Conservation (phyloP, 2,329 filamentous ascomycete genomes). For the Polytolypa hystricis region DNA sequence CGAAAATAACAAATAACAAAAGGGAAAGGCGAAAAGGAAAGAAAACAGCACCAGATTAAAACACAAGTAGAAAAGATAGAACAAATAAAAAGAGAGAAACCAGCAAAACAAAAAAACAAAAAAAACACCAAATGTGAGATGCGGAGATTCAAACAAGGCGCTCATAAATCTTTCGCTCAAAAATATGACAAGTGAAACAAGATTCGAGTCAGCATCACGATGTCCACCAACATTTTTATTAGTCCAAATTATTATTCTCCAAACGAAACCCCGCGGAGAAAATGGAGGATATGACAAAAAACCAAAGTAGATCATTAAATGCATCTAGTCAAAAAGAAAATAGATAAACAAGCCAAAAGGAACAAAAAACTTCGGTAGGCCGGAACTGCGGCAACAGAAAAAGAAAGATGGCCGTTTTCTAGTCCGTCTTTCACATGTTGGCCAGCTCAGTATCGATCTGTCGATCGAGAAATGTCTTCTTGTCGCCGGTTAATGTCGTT, state of each 20-base stretch:
- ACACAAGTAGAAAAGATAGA: neutral
- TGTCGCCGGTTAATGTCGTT: slow-evolving; percentile 75
- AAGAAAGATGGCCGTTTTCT: neutral
- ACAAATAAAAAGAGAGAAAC: neutral
- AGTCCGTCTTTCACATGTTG: slow-evolving; percentile 58
- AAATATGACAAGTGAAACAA: too few relatives aligned
- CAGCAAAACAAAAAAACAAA: neutral
- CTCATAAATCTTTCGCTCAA: neutral
- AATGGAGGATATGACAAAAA: neutral
- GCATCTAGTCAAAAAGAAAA: neutral
- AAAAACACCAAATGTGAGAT: neutral
- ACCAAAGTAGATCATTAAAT: neutral
- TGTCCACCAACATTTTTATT: neutral
- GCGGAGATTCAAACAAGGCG: neutral
- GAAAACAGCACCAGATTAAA: neutral
- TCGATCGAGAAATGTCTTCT: slow-evolving; percentile 77
- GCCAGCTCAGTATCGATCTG: slow-evolving; percentile 90
- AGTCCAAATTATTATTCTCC: neutral
- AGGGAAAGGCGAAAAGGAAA: neutral
- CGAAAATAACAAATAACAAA: too few relatives aligned
- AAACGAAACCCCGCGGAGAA: neutral
- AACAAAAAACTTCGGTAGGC: too few relatives aligned
- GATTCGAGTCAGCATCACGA: too few relatives aligned
- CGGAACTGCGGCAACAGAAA: neutral
- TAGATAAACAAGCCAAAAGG: neutral